Conservation (phyloP, 306 rosid genomes). For the Cucumis sativus region Cucumber_9930_V3 NC_026657.2:15615501-15616000, state of each 20-base stretch:
- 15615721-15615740: constrained; percentile 17
- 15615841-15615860: background rate
- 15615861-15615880: background rate
- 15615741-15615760: constrained; percentile 15
- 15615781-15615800: constrained; percentile 61
- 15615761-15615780: constrained; percentile 29
- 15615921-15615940: constrained; percentile 10
- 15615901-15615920: constrained; percentile 15
- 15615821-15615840: constrained; percentile 26
- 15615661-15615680: constrained; percentile 53
- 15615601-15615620: constrained; percentile 13
- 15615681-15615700: constrained; percentile 51
- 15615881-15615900: background rate
- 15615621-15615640: background rate
- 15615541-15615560: constrained; percentile 31
- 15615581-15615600: constrained; percentile 14
- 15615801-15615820: constrained; percentile 26
- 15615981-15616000: background rate
- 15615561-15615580: constrained; percentile 27
- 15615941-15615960: constrained; percentile 9
- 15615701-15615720: constrained; percentile 20
- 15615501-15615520: constrained; percentile 11
- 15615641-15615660: constrained; percentile 34
- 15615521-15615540: constrained; percentile 14
- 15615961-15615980: background rate